Evolutionary conservation across 2,329 filamentous ascomycete species (phyloP).

Genomic region (Orbilia quercus): DNA sequence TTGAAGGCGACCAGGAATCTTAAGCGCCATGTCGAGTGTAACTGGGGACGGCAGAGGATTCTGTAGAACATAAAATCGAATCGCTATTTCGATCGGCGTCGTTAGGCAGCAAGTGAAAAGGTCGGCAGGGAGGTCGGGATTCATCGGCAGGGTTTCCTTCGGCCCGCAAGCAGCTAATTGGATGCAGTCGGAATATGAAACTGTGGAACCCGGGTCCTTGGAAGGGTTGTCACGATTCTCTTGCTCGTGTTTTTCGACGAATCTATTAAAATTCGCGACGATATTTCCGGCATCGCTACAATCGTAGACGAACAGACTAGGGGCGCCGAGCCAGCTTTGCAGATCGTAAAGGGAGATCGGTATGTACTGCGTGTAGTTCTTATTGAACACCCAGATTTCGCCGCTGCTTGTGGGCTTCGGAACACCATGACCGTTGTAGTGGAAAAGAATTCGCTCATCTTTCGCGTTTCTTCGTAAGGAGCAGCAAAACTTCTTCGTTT

Average conservation of each 20-base stretch:
- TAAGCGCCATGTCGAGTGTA: conserved; percentile 83
- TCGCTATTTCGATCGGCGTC: conserved; percentile 95
- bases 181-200: conserved; percentile 82
- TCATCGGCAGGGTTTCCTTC: conserved; percentile 93
- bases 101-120: conserved; percentile 96
- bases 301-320: conserved; percentile 97
- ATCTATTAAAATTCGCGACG: conserved; percentile 91
- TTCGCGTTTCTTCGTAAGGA: conserved; percentile 91
- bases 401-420: conserved; percentile 94
- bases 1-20: conserved; percentile 89
- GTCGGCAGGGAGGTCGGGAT: conserved; percentile 90
- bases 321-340: conserved; percentile 93
- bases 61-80: conserved; percentile 95
- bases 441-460: conserved; percentile 94
- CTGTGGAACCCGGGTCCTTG: conserved; percentile 77
- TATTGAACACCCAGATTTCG: conserved; percentile 99
- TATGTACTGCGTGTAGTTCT: conserved; percentile 98
- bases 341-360: conserved; percentile 94
- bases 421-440: conserved; percentile 98
- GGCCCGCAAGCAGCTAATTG: conserved; percentile 91
- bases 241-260: conserved; percentile 92
- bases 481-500: conserved; percentile 95
- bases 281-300: conserved; percentile 97
- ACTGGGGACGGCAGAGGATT: conserved; percentile 78
- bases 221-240: conserved; percentile 82